Evolutionary conservation across 495 filamentous ascomycete species (phyloP).

Genomic region (Mytilinidion resinicola): DNA sequence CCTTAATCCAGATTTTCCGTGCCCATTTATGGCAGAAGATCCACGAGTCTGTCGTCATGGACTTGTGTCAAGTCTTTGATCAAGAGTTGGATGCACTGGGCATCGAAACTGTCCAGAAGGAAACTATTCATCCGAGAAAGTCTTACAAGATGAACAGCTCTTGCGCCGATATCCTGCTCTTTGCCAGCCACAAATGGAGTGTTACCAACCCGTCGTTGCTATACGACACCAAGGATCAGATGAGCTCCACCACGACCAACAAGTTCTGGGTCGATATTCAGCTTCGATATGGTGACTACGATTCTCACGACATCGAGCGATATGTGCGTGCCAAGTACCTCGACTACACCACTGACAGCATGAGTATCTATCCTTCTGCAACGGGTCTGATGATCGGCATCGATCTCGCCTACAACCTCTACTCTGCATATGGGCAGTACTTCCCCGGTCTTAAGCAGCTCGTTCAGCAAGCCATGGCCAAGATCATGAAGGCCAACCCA

Average conservation of each 20-base stretch:
- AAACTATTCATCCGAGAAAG: slow-evolving; percentile 98
- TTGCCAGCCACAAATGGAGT: slow-evolving; percentile 98
- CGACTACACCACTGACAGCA: slow-evolving; percentile 97
- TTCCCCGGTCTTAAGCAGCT: slow-evolving; percentile 98
- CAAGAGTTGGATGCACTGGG: slow-evolving; percentile 94
- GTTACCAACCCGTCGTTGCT: slow-evolving; percentile 88
- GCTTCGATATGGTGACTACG: slow-evolving; percentile 96
- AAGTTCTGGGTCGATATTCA: slow-evolving; percentile 99
- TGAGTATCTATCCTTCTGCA: slow-evolving; percentile 97
- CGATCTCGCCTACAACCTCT: slow-evolving; percentile 96
- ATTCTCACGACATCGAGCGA: slow-evolving; percentile 97
- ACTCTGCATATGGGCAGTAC: slow-evolving; percentile 96
- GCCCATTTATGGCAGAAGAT: slow-evolving; percentile 99
- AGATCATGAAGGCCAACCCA: slow-evolving; percentile 99
- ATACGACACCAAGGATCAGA: slow-evolving; percentile 94
- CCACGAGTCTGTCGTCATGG: slow-evolving; percentile 98
- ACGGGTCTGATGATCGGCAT: slow-evolving; percentile 98
- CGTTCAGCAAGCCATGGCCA: slow-evolving; percentile 96
- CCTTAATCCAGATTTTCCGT: slow-evolving; percentile 98
- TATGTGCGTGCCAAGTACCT: slow-evolving; percentile 98
- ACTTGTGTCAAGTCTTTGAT: slow-evolving; percentile 98
- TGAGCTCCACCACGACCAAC: slow-evolving; percentile 91
- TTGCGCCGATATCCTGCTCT: slow-evolving; percentile 95
- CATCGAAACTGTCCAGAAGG: slow-evolving; percentile 98
- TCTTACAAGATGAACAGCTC: slow-evolving; percentile 99